Percentiles rank a stretch among this genome's conserved stretches.
phyloP scores from a whole-genome alignment of 768 basidiomycete genomes.

The Hericium coralloides region DNA sequence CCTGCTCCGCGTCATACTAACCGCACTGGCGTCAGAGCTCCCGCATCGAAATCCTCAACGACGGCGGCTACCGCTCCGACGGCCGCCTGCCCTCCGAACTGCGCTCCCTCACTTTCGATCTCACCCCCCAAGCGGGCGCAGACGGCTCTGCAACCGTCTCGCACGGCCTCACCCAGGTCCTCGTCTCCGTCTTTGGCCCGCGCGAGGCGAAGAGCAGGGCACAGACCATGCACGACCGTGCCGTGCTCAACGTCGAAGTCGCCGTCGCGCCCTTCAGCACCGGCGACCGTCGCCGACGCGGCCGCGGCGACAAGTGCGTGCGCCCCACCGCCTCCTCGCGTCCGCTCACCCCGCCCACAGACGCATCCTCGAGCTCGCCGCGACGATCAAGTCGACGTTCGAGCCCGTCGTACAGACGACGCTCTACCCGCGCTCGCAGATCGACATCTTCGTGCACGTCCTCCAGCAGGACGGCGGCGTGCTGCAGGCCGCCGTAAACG shows the following conservation, averaged over 20 bases:
- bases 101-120: constrained; percentile 70
- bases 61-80: constrained; percentile 85
- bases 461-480: constrained; percentile 91
- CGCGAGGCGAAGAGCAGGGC: constrained; percentile 79
- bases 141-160: constrained; percentile 81
- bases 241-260: constrained; percentile 84
- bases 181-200: constrained; percentile 87
- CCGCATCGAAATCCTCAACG: constrained; percentile 69
- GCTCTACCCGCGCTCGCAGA: constrained; percentile 90
- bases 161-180: constrained; percentile 87
- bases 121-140: constrained; percentile 64
- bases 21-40: constrained; percentile 29
- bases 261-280: constrained; percentile 82
- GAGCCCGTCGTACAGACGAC: constrained; percentile 89
- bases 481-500: constrained; percentile 88
- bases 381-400: constrained; percentile 88
- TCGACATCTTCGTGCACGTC: constrained; percentile 90
- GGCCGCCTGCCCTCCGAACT: constrained; percentile 90
- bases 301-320: constrained; percentile 76
- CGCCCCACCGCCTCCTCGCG: neutral
- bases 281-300: constrained; percentile 62
- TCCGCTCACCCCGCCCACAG: constrained; percentile 30
- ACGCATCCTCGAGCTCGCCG: constrained; percentile 79
- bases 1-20: neutral
- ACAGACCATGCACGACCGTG: constrained; percentile 79